Evolutionary conservation across 2,329 filamentous ascomycete species (phyloP), one percentile per base, ranked within the genome.

Genomic region (Aspergillaceae sp.): DNA sequence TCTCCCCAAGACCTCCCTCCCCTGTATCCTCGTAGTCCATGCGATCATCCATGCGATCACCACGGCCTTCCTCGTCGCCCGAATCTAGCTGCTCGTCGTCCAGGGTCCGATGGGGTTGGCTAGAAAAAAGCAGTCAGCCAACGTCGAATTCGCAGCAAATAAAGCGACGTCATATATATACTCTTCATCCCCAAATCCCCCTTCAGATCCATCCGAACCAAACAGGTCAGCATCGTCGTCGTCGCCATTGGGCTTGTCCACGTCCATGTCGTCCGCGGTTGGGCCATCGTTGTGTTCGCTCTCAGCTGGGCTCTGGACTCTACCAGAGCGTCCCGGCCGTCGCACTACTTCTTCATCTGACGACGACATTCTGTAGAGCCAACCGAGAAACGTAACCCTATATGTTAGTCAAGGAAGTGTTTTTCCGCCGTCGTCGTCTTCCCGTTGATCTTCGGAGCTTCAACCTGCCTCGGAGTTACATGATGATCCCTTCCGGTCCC

Each of bases 51-150:
- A 64, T 59, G 32, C 79, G 73, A 58, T 83, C 79, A 48, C 68
- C 65, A 40, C 79, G 73, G 38, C 69, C 76, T 51, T 77, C 71
- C 53, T 83, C 80, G 55, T 83, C 80, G 38, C 77, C 79, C 7
- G 79, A 83, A 57, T 83, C 80, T 35, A 83, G 72, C 44, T 82
- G 77, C 50, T 76, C 73, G 57, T 83, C 79, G 48, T 82, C 77
- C 8, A 83, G 68, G 51, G 69, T 72, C 48, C 76, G 74, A 47
- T 65, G 56, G 29, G 55, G 54, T 47, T 47, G 58, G 43, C 67
- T 69, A 41, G 10, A 19, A 29, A 29, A 28, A 38, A 34, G 33
- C 4, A 19, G 40, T 59, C 47, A 61, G 55, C 45, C 40, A 46
- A 11, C 36, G 26, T 47, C 10, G 9, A 40, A 27, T 33, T 26